These are phyloP conservation scores for Alnus rubra DNA, from an alignment of 306 rosid species.

Conservation along the genomic window DNA sequence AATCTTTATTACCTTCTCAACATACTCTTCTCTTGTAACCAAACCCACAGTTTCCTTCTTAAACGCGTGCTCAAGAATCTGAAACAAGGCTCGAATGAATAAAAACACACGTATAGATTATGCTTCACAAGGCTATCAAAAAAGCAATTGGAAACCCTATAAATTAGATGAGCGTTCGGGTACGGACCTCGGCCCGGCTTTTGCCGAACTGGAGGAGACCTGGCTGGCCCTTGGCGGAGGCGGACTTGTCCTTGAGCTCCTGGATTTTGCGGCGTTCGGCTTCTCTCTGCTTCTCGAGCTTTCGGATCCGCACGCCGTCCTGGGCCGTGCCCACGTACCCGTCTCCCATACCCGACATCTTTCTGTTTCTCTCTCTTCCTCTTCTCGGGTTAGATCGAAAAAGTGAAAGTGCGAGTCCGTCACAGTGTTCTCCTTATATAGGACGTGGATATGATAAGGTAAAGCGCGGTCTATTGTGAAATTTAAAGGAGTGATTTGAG, in stretches of 20 bases:
- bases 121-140: background rate
- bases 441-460: no score
- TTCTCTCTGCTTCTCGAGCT: slow-evolving; percentile 96
- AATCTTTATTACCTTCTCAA: slow-evolving; percentile 68
- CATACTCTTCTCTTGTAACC: slow-evolving; percentile 91
- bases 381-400: background rate
- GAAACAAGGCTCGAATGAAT: slow-evolving; percentile 13
- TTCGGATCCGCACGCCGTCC: slow-evolving; percentile 88
- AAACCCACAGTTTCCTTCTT: slow-evolving; percentile 97
- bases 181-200: slow-evolving; percentile 78
- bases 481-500: no score
- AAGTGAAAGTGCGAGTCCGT: background rate
- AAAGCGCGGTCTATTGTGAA: no score
- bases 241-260: slow-evolving; percentile 90
- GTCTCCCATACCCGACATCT: slow-evolving; percentile 98
- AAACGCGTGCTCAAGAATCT: slow-evolving; percentile 96
- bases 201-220: slow-evolving; percentile 99
- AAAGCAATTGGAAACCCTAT: slow-evolving; percentile 13
- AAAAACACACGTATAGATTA: background rate
- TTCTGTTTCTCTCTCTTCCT: background rate
- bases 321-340: slow-evolving; percentile 99
- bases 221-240: slow-evolving; percentile 71
- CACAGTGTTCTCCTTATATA: no score
- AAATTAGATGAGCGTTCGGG: background rate
- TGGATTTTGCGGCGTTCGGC: slow-evolving; percentile 96